Evolutionary conservation across 331 rosid species (phyloP).

Genomic region (Malus hybrid): DNA sequence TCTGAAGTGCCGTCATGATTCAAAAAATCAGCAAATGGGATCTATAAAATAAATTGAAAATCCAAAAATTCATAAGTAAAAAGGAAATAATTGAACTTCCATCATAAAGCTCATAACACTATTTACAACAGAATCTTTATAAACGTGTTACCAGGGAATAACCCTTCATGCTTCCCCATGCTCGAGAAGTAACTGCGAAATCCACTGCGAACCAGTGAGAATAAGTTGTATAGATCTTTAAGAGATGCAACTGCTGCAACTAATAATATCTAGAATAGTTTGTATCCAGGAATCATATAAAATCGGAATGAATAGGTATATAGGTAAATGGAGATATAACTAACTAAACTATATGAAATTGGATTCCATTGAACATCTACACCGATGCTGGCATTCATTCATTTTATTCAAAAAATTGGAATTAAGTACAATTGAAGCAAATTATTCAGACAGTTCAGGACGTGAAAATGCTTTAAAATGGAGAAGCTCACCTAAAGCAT

Average conservation of each 20-base stretch:
- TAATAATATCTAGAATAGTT: background rate
- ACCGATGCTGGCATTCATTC: background rate
- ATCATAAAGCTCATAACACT: background rate
- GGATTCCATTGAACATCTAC: background rate
- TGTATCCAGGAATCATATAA: background rate
- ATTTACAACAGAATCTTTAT: background rate
- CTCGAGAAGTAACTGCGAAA: slow-evolving; percentile 54
- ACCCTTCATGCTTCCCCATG: slow-evolving; percentile 73
- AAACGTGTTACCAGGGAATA: slow-evolving; percentile 63
- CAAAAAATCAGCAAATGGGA: slow-evolving; percentile 83
- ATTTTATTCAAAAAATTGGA: background rate
- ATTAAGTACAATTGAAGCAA: background rate
- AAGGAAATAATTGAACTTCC: background rate
- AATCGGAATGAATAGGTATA: background rate
- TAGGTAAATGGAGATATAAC: background rate
- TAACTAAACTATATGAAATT: background rate
- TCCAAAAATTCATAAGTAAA: background rate
- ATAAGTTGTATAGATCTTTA: background rate
- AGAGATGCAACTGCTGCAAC: background rate
- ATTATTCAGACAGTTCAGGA: background rate
- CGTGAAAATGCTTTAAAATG: slow-evolving; percentile 1
- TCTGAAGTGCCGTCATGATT: slow-evolving; percentile 64
- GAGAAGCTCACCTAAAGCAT: slow-evolving; percentile 50
- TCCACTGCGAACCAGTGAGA: slow-evolving; percentile 1
- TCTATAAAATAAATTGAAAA: slow-evolving; percentile 33